Conservation (phyloP, 2,329 filamentous ascomycete species). For the Clathrospora elynae region DNA sequence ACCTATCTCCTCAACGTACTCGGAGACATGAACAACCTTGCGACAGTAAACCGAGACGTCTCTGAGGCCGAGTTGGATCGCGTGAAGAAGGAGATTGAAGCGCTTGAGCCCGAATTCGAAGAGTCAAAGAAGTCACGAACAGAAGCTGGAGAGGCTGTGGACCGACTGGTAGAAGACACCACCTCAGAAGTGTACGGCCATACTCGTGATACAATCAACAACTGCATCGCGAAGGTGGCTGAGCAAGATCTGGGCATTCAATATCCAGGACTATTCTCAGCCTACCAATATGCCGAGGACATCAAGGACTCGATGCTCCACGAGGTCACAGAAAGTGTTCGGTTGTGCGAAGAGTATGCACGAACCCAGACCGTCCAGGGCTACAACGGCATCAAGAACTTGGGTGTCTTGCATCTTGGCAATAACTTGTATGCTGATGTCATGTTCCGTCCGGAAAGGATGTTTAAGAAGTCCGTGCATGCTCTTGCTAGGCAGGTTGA, state of each 20-base stretch:
- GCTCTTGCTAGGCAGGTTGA: conserved; percentile 82
- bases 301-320: conserved; percentile 90
- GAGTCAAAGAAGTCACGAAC: conserved; percentile 78
- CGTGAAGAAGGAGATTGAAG: conserved; percentile 77
- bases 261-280: conserved; percentile 83
- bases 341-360: conserved; percentile 83
- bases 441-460: conserved; percentile 86
- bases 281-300: conserved; percentile 91
- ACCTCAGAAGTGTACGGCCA: conserved; percentile 85
- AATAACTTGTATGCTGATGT: conserved; percentile 79
- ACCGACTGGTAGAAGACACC: conserved; percentile 80
- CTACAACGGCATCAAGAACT: conserved; percentile 84
- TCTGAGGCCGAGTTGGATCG: conserved; percentile 83
- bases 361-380: conserved; percentile 75
- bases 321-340: conserved; percentile 79
- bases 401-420: conserved; percentile 86
- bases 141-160: conserved; percentile 80
- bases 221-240: conserved; percentile 77
- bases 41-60: conserved; percentile 84
- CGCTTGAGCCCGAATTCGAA: conserved; percentile 84
- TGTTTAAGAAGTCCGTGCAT: conserved; percentile 88
- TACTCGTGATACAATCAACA: conserved; percentile 74
- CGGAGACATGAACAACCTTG: conserved; percentile 81
- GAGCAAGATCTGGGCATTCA: conserved; percentile 78
- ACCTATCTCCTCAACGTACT: conserved; percentile 95